Evolutionary conservation across 345 rosid species (phyloP).

Genomic region (Rubroshorea leprosula): DNA sequence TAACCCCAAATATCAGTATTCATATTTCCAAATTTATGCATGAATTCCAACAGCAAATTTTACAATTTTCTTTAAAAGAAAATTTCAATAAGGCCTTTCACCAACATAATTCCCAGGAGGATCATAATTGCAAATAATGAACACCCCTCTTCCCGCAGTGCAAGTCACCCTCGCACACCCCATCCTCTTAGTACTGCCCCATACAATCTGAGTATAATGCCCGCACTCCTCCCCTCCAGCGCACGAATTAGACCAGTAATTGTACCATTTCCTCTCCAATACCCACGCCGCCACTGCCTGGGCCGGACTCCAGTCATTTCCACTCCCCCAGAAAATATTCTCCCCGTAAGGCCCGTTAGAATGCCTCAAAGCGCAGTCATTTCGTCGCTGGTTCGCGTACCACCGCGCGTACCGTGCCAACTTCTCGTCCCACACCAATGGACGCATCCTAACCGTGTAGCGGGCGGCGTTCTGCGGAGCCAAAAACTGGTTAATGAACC

Average conservation of each 20-base stretch:
- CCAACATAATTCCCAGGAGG: constrained; percentile 94
- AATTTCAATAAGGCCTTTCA: constrained; percentile 72
- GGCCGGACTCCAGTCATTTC: constrained; percentile 54
- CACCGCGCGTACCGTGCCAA: constrained; percentile 46
- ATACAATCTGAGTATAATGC: constrained; percentile 86
- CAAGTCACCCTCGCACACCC: constrained; percentile 73
- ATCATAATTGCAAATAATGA: constrained; percentile 88
- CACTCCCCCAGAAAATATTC: constrained; percentile 97
- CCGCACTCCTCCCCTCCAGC: constrained; percentile 55
- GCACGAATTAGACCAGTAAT: constrained; percentile 56
- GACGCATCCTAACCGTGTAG: constrained; percentile 34
- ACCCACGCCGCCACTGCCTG: constrained; percentile 69
- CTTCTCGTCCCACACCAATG: constrained; percentile 51
- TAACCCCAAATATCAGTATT: no score
- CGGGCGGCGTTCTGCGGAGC: constrained; percentile 73
- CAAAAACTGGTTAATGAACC: constrained; percentile 39
- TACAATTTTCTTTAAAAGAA: no score
- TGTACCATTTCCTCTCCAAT: constrained; percentile 52
- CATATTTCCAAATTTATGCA: no score
- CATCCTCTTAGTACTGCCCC: constrained; percentile 52
- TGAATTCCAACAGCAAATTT: no score
- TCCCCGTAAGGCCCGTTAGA: constrained; percentile 86
- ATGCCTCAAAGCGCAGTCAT: constrained; percentile 62
- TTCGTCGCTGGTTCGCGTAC: constrained; percentile 61
- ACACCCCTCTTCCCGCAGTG: constrained; percentile 48